A percentile compares a stretch with the other conserved stretches of the same genome.
phyloP scores from a whole-genome alignment of 495 filamentous ascomycete genomes.

The Annulohypoxylon stygium region DNA sequence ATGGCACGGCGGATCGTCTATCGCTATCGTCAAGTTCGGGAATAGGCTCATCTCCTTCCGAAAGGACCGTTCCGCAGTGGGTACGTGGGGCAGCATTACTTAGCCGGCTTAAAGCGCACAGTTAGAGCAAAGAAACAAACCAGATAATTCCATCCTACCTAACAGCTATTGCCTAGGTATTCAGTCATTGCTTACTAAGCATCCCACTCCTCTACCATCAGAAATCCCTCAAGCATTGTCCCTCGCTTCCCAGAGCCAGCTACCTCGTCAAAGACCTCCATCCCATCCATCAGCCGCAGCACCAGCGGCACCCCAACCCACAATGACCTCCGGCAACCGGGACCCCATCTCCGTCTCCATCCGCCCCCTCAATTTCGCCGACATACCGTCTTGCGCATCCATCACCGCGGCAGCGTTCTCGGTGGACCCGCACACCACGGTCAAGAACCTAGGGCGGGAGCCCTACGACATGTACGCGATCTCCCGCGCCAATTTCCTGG shows the following conservation, averaged over 20 bases:
- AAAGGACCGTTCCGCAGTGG: constrained; percentile 5
- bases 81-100: neutral
- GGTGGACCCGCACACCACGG: constrained; percentile 36
- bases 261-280: neutral
- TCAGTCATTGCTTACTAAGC: no score
- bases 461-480: constrained; percentile 37
- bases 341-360: constrained; percentile 23
- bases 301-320: neutral
- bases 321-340: constrained; percentile 10
- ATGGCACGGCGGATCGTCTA: neutral
- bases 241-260: neutral
- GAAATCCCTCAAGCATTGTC: neutral
- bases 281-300: neutral
- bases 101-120: neutral
- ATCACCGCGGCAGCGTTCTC: constrained; percentile 33
- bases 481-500: constrained; percentile 12
- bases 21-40: neutral
- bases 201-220: no score
- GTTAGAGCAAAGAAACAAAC: neutral
- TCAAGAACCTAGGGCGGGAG: constrained; percentile 34
- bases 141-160: no score
- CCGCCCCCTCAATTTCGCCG: constrained; percentile 30
- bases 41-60: neutral
- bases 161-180: no score
- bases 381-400: constrained; percentile 25